Conservation (phyloP, 2,329 filamentous ascomycete species). For the Aspergillus japonicus region DNA sequence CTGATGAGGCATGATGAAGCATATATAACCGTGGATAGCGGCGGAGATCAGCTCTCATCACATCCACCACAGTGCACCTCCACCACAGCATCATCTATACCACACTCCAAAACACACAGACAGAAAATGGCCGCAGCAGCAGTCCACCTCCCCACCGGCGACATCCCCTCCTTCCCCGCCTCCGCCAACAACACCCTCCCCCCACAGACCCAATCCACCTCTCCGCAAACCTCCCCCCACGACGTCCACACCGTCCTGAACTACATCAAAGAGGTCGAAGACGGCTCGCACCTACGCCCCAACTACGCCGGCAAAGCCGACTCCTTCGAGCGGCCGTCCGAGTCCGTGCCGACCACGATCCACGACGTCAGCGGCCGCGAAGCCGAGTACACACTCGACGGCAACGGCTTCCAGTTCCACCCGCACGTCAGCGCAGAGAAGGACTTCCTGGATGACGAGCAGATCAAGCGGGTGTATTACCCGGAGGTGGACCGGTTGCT, state of each 20-base stretch:
- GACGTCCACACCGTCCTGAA: constrained; percentile 47
- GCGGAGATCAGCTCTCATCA: too few species aligned
- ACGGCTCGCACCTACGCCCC: constrained; percentile 45
- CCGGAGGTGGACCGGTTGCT: constrained; percentile 49
- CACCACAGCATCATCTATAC: neutral
- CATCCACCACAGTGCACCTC: too few species aligned
- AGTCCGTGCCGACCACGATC: constrained; percentile 39
- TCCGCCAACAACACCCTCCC: constrained; percentile 1
- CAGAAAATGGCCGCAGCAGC: constrained; percentile 31
- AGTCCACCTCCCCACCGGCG: constrained; percentile 23
- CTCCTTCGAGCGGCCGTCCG: constrained; percentile 45
- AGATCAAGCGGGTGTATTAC: constrained; percentile 46
- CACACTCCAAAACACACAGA: neutral
- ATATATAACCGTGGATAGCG: too few species aligned
- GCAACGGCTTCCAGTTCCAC: constrained; percentile 48
- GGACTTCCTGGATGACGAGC: constrained; percentile 43
- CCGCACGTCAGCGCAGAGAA: constrained; percentile 40
- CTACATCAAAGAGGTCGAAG: constrained; percentile 47
- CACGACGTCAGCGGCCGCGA: constrained; percentile 45
- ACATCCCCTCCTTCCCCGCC: constrained; percentile 9
- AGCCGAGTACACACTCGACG: constrained; percentile 46
- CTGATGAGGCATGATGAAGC: too few species aligned
- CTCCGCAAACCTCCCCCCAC: constrained; percentile 20
- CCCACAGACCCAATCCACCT: neutral
- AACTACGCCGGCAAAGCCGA: constrained; percentile 37